A percentile compares a stretch with the other conserved stretches of the same genome.
phyloP scores from a whole-genome alignment of 352 stramenopile species.

The Phytophthora cryptogea region DNA sequence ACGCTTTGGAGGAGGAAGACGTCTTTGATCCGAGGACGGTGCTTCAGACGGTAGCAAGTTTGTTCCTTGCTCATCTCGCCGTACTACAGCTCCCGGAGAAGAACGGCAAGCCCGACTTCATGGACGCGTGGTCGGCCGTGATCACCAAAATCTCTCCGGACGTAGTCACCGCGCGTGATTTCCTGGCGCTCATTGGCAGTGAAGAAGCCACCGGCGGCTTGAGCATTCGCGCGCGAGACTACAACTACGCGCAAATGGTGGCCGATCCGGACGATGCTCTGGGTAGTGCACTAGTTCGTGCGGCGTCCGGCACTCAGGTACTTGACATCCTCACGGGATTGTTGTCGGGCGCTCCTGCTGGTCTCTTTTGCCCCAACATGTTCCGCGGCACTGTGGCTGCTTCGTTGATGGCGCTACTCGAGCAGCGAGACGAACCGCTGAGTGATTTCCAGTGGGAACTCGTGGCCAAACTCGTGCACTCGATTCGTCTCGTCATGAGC shows the following conservation, averaged over 20 bases:
- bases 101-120: slow-evolving; percentile 67
- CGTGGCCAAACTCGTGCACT: slow-evolving; percentile 56
- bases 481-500: slow-evolving; percentile 50
- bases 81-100: slow-evolving; percentile 55
- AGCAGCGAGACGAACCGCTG: slow-evolving; percentile 29
- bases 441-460: slow-evolving; percentile 59
- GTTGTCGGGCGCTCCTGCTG: slow-evolving; percentile 51
- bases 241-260: slow-evolving; percentile 71
- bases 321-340: slow-evolving; percentile 71
- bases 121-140: slow-evolving; percentile 71
- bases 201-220: slow-evolving; percentile 44
- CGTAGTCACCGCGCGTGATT: slow-evolving; percentile 60
- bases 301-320: slow-evolving; percentile 63
- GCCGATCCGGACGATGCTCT: slow-evolving; percentile 52
- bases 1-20: slow-evolving; percentile 43
- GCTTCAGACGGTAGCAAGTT: slow-evolving; percentile 51
- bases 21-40: slow-evolving; percentile 38
- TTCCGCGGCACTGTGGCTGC: slow-evolving; percentile 61
- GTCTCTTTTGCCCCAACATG: slow-evolving; percentile 73
- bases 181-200: slow-evolving; percentile 56
- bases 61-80: slow-evolving; percentile 62
- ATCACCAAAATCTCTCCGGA: slow-evolving; percentile 70
- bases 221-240: slow-evolving; percentile 48
- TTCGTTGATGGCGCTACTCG: slow-evolving; percentile 53
- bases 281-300: slow-evolving; percentile 46